Conservation (phyloP, 164 flowering plant species). For the Aristolochia fimbriata region DNA sequence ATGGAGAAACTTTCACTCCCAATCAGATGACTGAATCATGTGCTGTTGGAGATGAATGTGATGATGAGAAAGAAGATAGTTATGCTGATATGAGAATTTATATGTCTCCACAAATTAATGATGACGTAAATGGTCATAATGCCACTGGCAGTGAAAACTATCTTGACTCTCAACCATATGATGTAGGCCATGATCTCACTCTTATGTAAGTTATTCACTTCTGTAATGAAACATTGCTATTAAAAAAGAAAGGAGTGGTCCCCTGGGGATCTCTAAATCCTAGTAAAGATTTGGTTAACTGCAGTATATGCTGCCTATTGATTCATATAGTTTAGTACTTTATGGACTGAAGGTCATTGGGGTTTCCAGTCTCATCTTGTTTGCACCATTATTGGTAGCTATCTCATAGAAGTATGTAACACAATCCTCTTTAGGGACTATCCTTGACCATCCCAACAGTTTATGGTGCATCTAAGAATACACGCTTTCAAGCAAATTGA, state of each 20-base stretch:
- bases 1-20: no score
- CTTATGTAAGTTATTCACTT: slow-evolving; percentile 23
- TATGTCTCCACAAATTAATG: slow-evolving; percentile 7
- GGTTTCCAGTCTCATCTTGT: background rate
- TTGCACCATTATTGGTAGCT: background rate
- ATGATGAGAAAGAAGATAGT: slow-evolving; percentile 4
- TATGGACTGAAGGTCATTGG: no score
- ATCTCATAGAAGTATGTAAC: background rate
- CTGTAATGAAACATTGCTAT: background rate
- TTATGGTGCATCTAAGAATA: no score
- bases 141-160: slow-evolving; percentile 8
- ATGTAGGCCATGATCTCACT: slow-evolving; percentile 38
- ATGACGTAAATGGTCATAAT: slow-evolving; percentile 7
- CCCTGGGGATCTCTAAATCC: no score
- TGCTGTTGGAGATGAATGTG: slow-evolving; percentile 4
- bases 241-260: no score
- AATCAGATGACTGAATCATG: background rate
- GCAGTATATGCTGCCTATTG: no score
- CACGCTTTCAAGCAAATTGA: no score
- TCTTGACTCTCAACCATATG: slow-evolving; percentile 11
- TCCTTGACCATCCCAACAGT: no score
- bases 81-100: slow-evolving; percentile 11
- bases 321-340: no score
- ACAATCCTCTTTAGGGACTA: background rate
- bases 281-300: no score